These are phyloP conservation scores for Bathelium albidoporum DNA, from an alignment of 495 filamentous ascomycete species.

Conservation along the genomic window DNA sequence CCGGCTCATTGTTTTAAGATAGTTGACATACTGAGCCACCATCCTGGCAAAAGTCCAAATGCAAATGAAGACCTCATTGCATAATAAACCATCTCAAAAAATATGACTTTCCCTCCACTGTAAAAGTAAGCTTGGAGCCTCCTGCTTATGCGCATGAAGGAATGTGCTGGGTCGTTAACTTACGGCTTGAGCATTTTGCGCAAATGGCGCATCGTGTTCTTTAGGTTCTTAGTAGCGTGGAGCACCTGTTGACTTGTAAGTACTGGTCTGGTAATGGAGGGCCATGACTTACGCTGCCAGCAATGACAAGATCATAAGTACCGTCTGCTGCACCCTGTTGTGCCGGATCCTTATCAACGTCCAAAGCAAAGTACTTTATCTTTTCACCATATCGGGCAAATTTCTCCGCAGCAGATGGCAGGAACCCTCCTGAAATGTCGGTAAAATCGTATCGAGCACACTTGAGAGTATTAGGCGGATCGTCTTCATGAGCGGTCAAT, in stretches of 20 bases:
- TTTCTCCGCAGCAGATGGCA: constrained; percentile 11
- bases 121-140: neutral
- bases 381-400: constrained; percentile 9
- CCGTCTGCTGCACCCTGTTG: constrained; percentile 15
- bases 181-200: constrained; percentile 16
- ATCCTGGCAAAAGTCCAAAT: constrained; percentile 8
- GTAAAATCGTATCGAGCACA: constrained; percentile 14
- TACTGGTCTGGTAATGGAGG: neutral
- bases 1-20: neutral
- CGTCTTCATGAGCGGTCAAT: neutral
- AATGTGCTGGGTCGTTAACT: neutral
- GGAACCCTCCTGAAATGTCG: constrained; percentile 15
- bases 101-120: neutral
- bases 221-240: constrained; percentile 13
- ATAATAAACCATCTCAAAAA: constrained; percentile 1
- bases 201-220: constrained; percentile 10
- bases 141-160: neutral
- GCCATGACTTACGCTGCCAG: neutral
- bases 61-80: constrained; percentile 2
- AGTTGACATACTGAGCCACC: constrained; percentile 7
- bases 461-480: neutral
- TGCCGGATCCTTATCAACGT: constrained; percentile 18
- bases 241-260: constrained; percentile 11
- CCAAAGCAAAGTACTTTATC: constrained; percentile 14
- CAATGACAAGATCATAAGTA: constrained; percentile 17